Evolutionary conservation across 306 rosid genomes (phyloP), one percentile per base, ranked within the genome.

Genomic region (Sophora flavescens): DNA sequence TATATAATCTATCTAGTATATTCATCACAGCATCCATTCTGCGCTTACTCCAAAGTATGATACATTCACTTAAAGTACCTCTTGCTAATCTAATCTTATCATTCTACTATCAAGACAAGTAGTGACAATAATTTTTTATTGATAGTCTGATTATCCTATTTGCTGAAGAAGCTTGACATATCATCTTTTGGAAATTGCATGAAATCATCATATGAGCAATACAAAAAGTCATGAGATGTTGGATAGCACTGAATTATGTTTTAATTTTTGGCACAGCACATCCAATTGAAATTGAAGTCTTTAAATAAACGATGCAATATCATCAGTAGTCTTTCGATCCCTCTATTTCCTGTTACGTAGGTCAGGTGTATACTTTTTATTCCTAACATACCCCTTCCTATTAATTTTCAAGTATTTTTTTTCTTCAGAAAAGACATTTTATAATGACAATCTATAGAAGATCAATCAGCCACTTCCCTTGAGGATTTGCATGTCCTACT

Each of bases 11-110:
- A 58, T 92, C 97, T 18, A 95, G 97, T 74, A 87, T 95, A 79
- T 95, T 95, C 91, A 89, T 95, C 86, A 95, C 99, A 47, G 97
- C 99, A 78, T 93, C 99, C 15, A 14, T 90, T 84, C 92, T 92
- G 78, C 99, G 99, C 26, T 74, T 95, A 56, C 90, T 95, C 84
- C 99, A 95, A 74, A 87, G 99, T 95, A 92, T 57, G 88, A 42
- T 74, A 57, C 73, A 32, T 52, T 81, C 67, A 75, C 81, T 68
- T 74, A 33, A 51, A 30, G 75, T 74, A 44, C 38, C 50, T 73
- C 56, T 44, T 68, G 62, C 59, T 59, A 17, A 14, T 15, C 32
- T 47, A 17, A 50, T 72, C 10, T 33, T 48, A 44, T 69, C 63
- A 54, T 48, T 48, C 36, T 26, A 48, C 57, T 26, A 80, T 63